Percentiles rank a stretch among this genome's conserved stretches.
Conservation (phyloP, 257 asterid species). For the Primulina huaijiensis region DNA sequence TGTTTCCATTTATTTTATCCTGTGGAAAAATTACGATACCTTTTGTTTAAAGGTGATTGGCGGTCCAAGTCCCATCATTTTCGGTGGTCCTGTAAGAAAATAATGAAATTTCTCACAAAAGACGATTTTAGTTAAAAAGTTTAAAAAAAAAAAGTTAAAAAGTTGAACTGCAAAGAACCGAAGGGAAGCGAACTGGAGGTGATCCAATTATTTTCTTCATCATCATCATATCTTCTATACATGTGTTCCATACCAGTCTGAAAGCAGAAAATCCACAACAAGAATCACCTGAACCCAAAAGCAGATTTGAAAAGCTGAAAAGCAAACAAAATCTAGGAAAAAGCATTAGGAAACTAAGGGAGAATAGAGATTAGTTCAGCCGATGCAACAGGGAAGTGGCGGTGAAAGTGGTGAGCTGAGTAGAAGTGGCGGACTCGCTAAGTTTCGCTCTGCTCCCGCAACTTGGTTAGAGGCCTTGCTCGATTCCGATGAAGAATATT, state of each 20-base stretch:
- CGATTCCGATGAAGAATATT: slow-evolving; percentile 61
- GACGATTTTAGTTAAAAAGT: slow-evolving; percentile 10
- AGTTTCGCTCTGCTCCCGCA: slow-evolving; percentile 87
- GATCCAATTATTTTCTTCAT: neutral
- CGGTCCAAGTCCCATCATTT: too few relatives aligned
- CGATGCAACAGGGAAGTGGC: slow-evolving; percentile 71
- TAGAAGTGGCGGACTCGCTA: slow-evolving; percentile 54
- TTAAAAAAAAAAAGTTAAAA: too few relatives aligned
- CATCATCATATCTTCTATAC: slow-evolving; percentile 8
- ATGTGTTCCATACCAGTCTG: slow-evolving; percentile 17
- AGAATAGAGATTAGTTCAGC: slow-evolving; percentile 17
- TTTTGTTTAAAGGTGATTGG: neutral
- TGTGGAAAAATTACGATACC: neutral
- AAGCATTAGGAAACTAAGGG: neutral
- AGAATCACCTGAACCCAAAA: slow-evolving; percentile 36
- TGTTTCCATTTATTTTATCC: too few relatives aligned
- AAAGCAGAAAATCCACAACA: slow-evolving; percentile 37
- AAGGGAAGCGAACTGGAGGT: slow-evolving; percentile 25
- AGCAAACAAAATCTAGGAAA: neutral
- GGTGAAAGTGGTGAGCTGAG: slow-evolving; percentile 47
- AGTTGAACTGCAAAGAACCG: slow-evolving; percentile 25
- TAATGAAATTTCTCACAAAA: neutral
- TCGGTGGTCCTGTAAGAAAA: neutral
- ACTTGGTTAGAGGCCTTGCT: slow-evolving; percentile 91
- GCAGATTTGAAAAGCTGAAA: neutral